Evolutionary conservation across 768 basidiomycete species (phyloP), one percentile per base, ranked within the genome.

Genomic region (Agrocybe pediades): DNA sequence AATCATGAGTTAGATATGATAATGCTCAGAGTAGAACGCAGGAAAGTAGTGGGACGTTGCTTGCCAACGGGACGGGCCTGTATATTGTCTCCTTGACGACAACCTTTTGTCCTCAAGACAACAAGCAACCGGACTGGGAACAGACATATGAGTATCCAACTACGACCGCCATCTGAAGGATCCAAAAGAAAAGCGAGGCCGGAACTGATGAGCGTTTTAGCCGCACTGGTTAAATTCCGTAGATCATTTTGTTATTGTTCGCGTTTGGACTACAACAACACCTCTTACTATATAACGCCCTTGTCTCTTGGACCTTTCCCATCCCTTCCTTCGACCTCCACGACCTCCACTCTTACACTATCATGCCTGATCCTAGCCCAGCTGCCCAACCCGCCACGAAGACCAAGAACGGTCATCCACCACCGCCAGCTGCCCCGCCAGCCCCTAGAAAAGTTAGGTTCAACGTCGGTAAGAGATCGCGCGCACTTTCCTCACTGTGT

Each of bases 401-500:
- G 60, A 55, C 69, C 48, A 77, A 75, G 64, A 73, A 74, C 49
- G 65, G 63, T 41, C 53, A 54, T 42, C 70, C 78, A 43, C 70
- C 76, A 21, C 66, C 77, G 20, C 66, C 77, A 6, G 66, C 74
- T 41, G 72, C 77, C 17, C 68, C 71, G 43, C 73, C 79, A 40
- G 82, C 88, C 13, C 88, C 90, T 19, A 81, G 90, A 63, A 92
- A 92, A 78, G 90, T 92, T 45, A 84, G 90, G 56, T 92, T 92
- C 78, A 92, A 92, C 74, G 90, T 92, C 62, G 90, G 90, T 79
- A 63, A 68, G 77, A 44, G 55, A 30, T 41, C 26, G 54, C 54
- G 26, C 49, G 33, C 39, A 48, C 30, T 47, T 36, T 45, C 51
- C 49, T 33, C 51, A 40, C 41, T 19, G 33, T 52, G 20, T 49